A percentile compares a stretch with the other conserved stretches of the same genome.
phyloP scores from a whole-genome alignment of 768 basidiomycete genomes.

The Collybiopsis confluens region DNA sequence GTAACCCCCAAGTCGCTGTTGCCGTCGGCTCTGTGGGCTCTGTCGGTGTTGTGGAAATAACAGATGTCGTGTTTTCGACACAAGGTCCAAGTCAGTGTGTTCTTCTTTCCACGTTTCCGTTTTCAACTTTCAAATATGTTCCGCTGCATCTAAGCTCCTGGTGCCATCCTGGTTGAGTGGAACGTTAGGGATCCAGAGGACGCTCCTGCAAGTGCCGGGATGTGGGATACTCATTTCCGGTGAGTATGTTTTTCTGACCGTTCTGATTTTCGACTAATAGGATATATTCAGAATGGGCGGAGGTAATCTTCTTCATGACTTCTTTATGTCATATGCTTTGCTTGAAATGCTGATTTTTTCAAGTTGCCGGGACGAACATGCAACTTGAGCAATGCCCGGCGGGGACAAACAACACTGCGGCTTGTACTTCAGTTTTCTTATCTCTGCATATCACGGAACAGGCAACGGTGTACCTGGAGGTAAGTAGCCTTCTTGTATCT shows the following conservation, averaged over 20 bases:
- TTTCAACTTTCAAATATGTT: no score
- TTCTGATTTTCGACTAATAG: background rate
- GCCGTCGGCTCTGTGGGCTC: slow-evolving; percentile 44
- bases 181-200: slow-evolving; percentile 53
- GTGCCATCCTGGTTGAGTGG: slow-evolving; percentile 68
- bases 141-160: slow-evolving; percentile 22
- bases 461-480: slow-evolving; percentile 64
- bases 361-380: slow-evolving; percentile 52
- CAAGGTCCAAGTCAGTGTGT: slow-evolving; percentile 40
- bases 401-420: slow-evolving; percentile 29
- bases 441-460: slow-evolving; percentile 57
- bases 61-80: slow-evolving; percentile 61
- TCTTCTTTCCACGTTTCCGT: background rate
- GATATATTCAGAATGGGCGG: slow-evolving; percentile 31
- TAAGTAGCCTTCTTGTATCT: slow-evolving; percentile 15
- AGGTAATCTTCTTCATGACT: slow-evolving; percentile 21
- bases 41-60: slow-evolving; percentile 53
- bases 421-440: slow-evolving; percentile 63
- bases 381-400: slow-evolving; percentile 41
- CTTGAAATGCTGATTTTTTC: background rate
- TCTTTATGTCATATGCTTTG: background rate
- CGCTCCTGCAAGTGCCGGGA: slow-evolving; percentile 48
- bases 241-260: slow-evolving; percentile 13
- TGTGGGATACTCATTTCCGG: slow-evolving; percentile 59
- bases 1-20: slow-evolving; percentile 43